Evolutionary conservation across 2,329 filamentous ascomycete genomes (phyloP).

Genomic region (Fusarium begoniae): DNA sequence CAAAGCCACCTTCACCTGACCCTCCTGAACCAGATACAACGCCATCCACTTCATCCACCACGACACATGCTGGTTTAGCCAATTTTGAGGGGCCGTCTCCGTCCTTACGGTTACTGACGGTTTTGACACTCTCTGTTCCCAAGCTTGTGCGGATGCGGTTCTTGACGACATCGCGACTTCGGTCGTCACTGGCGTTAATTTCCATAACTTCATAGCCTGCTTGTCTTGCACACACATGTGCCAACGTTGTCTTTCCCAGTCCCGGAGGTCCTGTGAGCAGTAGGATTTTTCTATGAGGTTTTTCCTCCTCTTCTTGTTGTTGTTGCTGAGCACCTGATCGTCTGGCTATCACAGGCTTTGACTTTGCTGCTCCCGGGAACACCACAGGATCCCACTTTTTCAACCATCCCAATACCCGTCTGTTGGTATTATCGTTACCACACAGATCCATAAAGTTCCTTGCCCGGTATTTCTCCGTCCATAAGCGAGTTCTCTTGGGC

Average conservation of each 20-base stretch:
- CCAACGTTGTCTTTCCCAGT: conserved; percentile 93
- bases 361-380: conserved; percentile 78
- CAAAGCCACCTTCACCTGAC: conserved; percentile 90
- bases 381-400: conserved; percentile 95
- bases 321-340: conserved; percentile 55
- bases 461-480: conserved; percentile 98
- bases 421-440: conserved; percentile 93
- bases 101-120: conserved; percentile 69
- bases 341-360: conserved; percentile 58
- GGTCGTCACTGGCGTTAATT: conserved; percentile 97
- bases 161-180: conserved; percentile 88
- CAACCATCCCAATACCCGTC: conserved; percentile 89
- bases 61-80: conserved; percentile 87
- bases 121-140: conserved; percentile 92
- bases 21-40: conserved; percentile 82
- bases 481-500: conserved; percentile 70
- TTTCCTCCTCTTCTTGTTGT: conserved; percentile 70
- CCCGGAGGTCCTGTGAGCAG: conserved; percentile 92
- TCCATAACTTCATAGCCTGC: conserved; percentile 97
- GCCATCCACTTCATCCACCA: conserved; percentile 97
- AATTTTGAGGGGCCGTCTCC: conserved; percentile 69
- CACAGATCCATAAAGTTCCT: conserved; percentile 91
- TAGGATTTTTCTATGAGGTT: conserved; percentile 84
- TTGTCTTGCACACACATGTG: conserved; percentile 94
- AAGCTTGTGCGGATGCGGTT: conserved; percentile 90